Evolutionary conservation across 2,329 filamentous ascomycete species (phyloP).

Genomic region (Pseudogymnoascus destructans): DNA sequence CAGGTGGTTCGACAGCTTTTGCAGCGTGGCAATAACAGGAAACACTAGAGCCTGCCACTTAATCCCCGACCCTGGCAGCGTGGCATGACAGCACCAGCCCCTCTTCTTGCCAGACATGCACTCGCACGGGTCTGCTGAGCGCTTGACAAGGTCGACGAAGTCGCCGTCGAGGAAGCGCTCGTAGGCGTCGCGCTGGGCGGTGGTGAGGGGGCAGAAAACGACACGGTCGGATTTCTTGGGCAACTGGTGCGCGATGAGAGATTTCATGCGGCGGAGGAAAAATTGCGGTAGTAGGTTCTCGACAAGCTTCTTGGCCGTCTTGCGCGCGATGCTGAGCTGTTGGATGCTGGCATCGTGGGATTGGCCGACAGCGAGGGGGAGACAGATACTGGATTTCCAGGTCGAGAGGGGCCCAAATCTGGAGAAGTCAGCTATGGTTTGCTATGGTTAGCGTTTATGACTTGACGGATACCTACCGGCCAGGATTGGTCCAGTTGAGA

Average conservation of each 20-base stretch:
- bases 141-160: slow-evolving; percentile 54
- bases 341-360: slow-evolving; percentile 79
- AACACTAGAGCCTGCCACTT: slow-evolving; percentile 63
- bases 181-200: slow-evolving; percentile 70
- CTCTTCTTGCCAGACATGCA: slow-evolving; percentile 57
- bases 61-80: slow-evolving; percentile 33
- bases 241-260: slow-evolving; percentile 78
- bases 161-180: slow-evolving; percentile 65
- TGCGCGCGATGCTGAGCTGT: slow-evolving; percentile 68
- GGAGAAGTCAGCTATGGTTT: background rate
- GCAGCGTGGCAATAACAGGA: slow-evolving; percentile 65
- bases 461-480: slow-evolving; percentile 28
- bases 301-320: slow-evolving; percentile 72
- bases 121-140: slow-evolving; percentile 52
- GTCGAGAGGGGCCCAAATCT: slow-evolving; percentile 49
- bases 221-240: slow-evolving; percentile 91
- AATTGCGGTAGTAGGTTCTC: slow-evolving; percentile 78
- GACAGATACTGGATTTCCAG: slow-evolving; percentile 68
- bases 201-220: slow-evolving; percentile 85
- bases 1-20: slow-evolving; percentile 88
- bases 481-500: slow-evolving; percentile 91
- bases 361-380: slow-evolving; percentile 75
- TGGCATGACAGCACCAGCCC: slow-evolving; percentile 67
- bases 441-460: slow-evolving; percentile 34
- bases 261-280: slow-evolving; percentile 87